Evolutionary conservation across 495 filamentous ascomycete genomes (phyloP).

Genomic region (Xanthoparmelia taractica): DNA sequence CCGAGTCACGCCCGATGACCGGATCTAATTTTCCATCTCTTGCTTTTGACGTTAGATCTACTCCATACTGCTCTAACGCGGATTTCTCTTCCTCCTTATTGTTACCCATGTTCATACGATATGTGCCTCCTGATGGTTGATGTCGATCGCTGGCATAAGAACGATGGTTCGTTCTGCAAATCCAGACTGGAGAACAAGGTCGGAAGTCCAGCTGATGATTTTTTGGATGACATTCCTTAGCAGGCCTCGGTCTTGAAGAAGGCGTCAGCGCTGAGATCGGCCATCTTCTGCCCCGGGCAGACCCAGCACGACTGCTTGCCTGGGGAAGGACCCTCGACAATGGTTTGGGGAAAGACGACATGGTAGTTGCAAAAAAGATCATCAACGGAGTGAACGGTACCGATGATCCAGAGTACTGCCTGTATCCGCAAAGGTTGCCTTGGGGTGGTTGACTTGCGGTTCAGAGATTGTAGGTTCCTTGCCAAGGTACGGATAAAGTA

Average conservation of each 20-base stretch:
- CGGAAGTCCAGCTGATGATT: background rate
- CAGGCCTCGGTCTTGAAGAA: background rate
- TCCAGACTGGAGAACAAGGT: conserved; percentile 18
- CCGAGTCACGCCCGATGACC: conserved; percentile 79
- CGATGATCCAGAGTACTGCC: background rate
- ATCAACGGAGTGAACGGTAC: too few species aligned
- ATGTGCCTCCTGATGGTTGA: conserved; percentile 82
- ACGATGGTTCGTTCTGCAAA: conserved; percentile 34
- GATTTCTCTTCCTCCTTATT: conserved; percentile 65
- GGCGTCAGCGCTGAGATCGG: background rate
- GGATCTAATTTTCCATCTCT: conserved; percentile 88
- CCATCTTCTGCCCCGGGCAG: background rate
- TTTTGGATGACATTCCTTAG: background rate
- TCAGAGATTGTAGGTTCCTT: background rate
- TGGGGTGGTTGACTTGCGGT: background rate
- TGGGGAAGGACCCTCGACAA: conserved; percentile 5
- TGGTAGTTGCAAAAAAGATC: background rate
- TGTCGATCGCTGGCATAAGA: conserved; percentile 70
- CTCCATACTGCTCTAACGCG: conserved; percentile 81
- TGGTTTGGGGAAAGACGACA: conserved; percentile 1
- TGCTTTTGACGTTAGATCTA: conserved; percentile 82
- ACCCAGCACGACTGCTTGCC: background rate
- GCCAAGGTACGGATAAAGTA: too few species aligned
- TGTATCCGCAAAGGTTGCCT: background rate
- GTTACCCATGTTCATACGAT: conserved; percentile 76